Evolutionary conservation across 768 basidiomycete species (phyloP), one percentile per base, ranked within the genome.

Genomic region (Inosperma sp.): DNA sequence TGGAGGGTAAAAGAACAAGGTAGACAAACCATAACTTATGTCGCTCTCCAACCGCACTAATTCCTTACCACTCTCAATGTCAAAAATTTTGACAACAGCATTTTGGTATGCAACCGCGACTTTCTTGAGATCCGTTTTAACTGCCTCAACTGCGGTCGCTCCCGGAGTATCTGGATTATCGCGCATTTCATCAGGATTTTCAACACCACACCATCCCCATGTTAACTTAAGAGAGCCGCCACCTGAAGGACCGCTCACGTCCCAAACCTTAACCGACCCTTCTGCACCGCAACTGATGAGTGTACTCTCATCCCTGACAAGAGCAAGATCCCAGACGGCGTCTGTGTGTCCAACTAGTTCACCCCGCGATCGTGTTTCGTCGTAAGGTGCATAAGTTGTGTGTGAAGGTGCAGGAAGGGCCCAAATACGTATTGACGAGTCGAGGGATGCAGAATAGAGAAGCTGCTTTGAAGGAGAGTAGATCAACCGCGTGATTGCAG

Each of bases 341-440:
- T 99, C 94, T 4, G 92, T 91, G 65, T 96, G 92, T 3, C 94
- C 93, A 25, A 94, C 83, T 23, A 98, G 77, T 56, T 87, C 84
- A 27, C 86, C 86, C 30, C 87, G 78, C 23, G 82, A 77, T 4
- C 85, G 78, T 0, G 82, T 83, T 42, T 88, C 79, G 59, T 98
- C 93, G 65, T 89, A 93, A 0, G 93, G 85, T 1, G 89, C 88
- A 67, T 97, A 99, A 13, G 93, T 91, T 46, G 91, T 88, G 67
- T 92, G 88, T 29, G 82, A 75, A 3, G 78, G 69, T 7, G 78
- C 58, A 7, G 95, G 93, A 27, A 94, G 71, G 7, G 81, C 80
- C 95, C 94, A 98, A 17, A 96, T 76, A 25, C 91, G 83, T 62
- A 98, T 91, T 4, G 92, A 93, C 7, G 90, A 87, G 66, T 99